phyloP scores from a whole-genome alignment of 768 basidiomycete species.

The Mycena rebaudengoi region DNA sequence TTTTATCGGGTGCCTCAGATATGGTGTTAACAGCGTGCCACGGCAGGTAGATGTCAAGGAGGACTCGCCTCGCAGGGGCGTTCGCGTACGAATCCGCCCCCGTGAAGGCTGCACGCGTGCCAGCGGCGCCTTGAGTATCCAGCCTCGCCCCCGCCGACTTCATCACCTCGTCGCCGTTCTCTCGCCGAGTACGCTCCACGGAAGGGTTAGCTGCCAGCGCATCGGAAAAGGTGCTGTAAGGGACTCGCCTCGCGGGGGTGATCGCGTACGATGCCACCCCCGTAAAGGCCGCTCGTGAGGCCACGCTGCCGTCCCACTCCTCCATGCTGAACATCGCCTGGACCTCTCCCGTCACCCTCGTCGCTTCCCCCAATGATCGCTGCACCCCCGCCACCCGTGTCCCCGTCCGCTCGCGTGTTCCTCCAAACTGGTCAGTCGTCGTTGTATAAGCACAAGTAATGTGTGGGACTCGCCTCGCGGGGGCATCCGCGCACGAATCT shows the following conservation, averaged over 20 bases:
- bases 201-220: background rate
- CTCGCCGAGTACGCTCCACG: slow-evolving; percentile 32
- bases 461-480: slow-evolving; percentile 16
- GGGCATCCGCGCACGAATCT: background rate
- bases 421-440: too few species aligned
- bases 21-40: background rate
- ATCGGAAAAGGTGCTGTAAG: background rate
- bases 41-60: slow-evolving; percentile 22
- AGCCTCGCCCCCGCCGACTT: background rate
- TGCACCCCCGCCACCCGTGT: background rate
- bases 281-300: background rate
- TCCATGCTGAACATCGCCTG: background rate
- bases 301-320: background rate
- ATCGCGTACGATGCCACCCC: slow-evolving; percentile 3
- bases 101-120: background rate
- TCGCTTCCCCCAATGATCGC: background rate
- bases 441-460: too few species aligned
- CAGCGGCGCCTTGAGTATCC: background rate
- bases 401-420: too few species aligned
- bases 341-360: background rate
- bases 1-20: too few species aligned
- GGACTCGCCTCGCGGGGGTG: slow-evolving; percentile 5
- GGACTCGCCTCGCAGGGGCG: background rate
- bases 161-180: slow-evolving; percentile 34
- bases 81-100: slow-evolving; percentile 8